Evolutionary conservation across 2,329 filamentous ascomycete genomes (phyloP), one percentile per base, ranked within the genome.

Genomic region (Colletotrichum echinochloae): DNA sequence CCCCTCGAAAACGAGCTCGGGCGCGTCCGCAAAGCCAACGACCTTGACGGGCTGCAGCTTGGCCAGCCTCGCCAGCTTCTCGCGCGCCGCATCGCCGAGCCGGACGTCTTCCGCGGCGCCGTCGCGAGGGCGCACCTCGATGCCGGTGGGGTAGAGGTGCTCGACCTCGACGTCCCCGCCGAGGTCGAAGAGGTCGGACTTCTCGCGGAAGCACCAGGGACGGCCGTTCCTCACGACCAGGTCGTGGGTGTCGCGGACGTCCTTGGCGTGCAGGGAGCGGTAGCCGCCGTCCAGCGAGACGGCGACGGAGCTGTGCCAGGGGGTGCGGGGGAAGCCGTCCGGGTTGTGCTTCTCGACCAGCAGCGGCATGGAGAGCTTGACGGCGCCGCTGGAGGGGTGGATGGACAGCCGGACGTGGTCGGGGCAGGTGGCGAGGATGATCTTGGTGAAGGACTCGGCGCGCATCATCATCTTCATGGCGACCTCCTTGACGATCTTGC

Each of bases 121-220:
- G 11, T 51, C 49, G 20, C 61, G 52, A 18, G 69, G 69, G 26
- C 56, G 65, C 2, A 70, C 60, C 12, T 71, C 49, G 33, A 74
- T 41, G n/a, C 73, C 73, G 5, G 60, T 62, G 3, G 73, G 73
- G 49, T 74, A 74, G 12, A 74, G 51, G 39, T 71, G 72, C 55
- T 74, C 73, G 26, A 74, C 65, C 23, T 72, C 65, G 33, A 74
- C 66, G n/a, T 71, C 65, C 2, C 64, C 70, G 16, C 72, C 72
- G 12, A 73, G 73, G 0, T 64, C 60, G 30, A 71, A 81, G 3
- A 81, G 66, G 1, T 76, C 74, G 0, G 79, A 80, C 26, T 74
- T 77, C 61, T 81, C 79, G 5, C 80, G 78, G 74, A 78, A 82
- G 60, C 74, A 79, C 67, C 77, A 80, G 7, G 80, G 78, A 28